These are phyloP conservation scores for Hypoxylon sp. DNA, from an alignment of 2,329 filamentous ascomycete species.

Conservation along the genomic window DNA sequence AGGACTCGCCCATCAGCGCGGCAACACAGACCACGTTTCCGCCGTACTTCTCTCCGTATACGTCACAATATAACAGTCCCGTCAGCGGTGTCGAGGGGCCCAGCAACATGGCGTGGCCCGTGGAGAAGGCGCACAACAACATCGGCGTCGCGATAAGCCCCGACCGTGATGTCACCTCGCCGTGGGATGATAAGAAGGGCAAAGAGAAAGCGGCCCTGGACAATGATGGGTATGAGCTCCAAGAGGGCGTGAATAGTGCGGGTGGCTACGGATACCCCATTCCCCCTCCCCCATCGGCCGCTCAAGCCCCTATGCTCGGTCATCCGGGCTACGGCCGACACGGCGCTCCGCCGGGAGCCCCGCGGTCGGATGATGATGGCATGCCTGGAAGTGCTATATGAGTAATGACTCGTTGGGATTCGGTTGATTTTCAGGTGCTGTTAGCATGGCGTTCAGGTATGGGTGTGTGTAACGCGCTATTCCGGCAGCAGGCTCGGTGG, in stretches of 20 bases:
- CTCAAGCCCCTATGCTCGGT: slow-evolving; percentile 57
- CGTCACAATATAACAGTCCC: slow-evolving; percentile 70
- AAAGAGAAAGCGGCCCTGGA: slow-evolving; percentile 49
- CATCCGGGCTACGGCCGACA: slow-evolving; percentile 62
- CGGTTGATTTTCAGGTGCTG: background rate
- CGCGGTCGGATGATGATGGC: background rate
- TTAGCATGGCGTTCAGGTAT: slow-evolving; percentile 28
- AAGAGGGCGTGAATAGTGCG: slow-evolving; percentile 57
- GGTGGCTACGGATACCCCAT: slow-evolving; percentile 42
- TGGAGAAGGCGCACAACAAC: slow-evolving; percentile 51
- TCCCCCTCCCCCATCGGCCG: slow-evolving; percentile 41
- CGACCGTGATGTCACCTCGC: slow-evolving; percentile 49
- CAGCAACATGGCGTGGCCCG: slow-evolving; percentile 55
- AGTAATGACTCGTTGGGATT: background rate
- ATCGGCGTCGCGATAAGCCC: slow-evolving; percentile 61
- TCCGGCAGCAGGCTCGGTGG: background rate
- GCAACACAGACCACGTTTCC: slow-evolving; percentile 56
- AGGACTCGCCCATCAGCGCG: slow-evolving; percentile 64
- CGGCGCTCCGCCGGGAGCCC: slow-evolving; percentile 18
- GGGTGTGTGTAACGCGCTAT: background rate
- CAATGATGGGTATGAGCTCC: slow-evolving; percentile 63
- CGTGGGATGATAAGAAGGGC: slow-evolving; percentile 58
- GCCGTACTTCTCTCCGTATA: slow-evolving; percentile 70
- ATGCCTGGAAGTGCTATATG: slow-evolving; percentile 14
- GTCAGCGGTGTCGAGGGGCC: slow-evolving; percentile 59